A percentile compares a stretch with the other conserved stretches of the same genome.
These are phyloP conservation scores for Pythium rhizo-oryzae DNA, from an alignment of 352 stramenopile genomes.

Conservation along the genomic window DNA sequence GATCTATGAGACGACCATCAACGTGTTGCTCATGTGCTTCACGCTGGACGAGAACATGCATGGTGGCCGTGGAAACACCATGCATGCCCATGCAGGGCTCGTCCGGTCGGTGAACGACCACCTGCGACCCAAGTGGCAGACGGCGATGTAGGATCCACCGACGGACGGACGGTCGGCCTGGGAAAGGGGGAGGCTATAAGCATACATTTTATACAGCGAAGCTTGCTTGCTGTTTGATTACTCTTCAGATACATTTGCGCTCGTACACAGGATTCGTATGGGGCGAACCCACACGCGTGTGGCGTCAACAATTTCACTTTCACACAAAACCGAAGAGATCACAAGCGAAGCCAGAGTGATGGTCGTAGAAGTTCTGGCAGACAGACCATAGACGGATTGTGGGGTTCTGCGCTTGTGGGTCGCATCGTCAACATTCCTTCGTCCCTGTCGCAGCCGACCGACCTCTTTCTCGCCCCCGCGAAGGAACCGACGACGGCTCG, in stretches of 20 bases:
- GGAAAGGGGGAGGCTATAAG: background rate
- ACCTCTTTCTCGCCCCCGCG: too few relatives aligned
- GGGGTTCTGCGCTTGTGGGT: background rate
- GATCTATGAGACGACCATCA: conserved; percentile 88
- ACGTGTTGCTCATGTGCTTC: conserved; percentile 86
- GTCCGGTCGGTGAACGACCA: conserved; percentile 83
- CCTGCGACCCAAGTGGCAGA: conserved; percentile 85
- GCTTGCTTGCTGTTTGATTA: background rate
- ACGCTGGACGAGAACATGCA: conserved; percentile 85
- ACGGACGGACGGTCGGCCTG: background rate
- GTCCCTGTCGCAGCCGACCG: conserved; percentile 1
- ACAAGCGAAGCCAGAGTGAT: conserved; percentile 7
- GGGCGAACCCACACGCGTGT: background rate
- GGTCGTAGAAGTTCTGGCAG: conserved; percentile 8
- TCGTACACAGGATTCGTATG: background rate
- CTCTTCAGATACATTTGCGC: background rate
- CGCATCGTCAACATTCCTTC: conserved; percentile 2
- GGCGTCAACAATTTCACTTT: conserved; percentile 5
- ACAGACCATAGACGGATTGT: conserved; percentile 2
- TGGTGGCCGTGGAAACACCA: conserved; percentile 69
- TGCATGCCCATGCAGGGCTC: conserved; percentile 59
- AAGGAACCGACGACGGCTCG: too few relatives aligned
- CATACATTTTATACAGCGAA: background rate
- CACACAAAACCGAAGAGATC: background rate
- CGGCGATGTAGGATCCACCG: conserved; percentile 45